Evolutionary conservation across 2,329 filamentous ascomycete species (phyloP), one percentile per base, ranked within the genome.

Genomic region (Paecilomyces variotii): DNA sequence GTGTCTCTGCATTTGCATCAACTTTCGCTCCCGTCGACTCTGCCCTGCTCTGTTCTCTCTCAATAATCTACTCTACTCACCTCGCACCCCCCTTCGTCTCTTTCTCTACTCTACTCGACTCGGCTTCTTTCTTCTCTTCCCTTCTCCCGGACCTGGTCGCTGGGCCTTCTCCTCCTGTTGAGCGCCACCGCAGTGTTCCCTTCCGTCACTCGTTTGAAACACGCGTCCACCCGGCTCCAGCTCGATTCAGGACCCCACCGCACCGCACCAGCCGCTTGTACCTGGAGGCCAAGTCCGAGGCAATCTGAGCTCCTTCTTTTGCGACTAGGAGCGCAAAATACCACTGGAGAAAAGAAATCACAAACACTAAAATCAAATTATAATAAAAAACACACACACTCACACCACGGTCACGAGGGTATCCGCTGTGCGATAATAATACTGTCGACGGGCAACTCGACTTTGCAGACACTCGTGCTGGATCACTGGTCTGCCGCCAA

Each of bases 171-270:
- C 19, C 19, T 19, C 19, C 19, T 19, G 19, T 19, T 19, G 19
- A 19, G 35, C 54, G 54, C 54, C 54, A 56, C 54, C 32, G 28
- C 56, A 24, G 30, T 26, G 35, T 27, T 51, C 25, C 26, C 26
- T 57, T 51, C 51, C 45, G 59, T 62, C 60, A 62, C 54, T 62
- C 60, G 60, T 60, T 62, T 62, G 56, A 60, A 60, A 57, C 57
- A 57, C 60, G 60, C 60, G 57, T 59, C 57, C 57, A 57, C 56
- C 27, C 14, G 51, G 54, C 27, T 35, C 59, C 35, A 56, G 54
- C 57, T 58, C 49, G 34, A 52, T 34, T 49, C 54, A 54, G 45
- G 25, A 35, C 57, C 32, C 57, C 57, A 59, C 55, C 54, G 34
- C 57, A 59, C 55, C 54, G 34, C 55, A 25, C 28, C 28, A n/a